Evolutionary conservation across 768 basidiomycete species (phyloP).

Genomic region (Leccinum subtestaceum): DNA sequence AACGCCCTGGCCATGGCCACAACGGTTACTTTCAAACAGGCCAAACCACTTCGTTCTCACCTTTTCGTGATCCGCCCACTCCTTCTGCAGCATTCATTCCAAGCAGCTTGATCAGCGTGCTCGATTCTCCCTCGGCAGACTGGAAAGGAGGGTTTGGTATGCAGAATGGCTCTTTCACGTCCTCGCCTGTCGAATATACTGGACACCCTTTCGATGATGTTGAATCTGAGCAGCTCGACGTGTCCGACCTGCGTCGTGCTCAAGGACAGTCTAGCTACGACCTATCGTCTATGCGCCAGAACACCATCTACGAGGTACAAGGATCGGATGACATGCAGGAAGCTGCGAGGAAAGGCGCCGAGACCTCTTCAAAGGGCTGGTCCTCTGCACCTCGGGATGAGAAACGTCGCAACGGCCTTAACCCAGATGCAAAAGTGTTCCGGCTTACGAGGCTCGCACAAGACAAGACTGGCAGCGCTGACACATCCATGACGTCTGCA

Average conservation of each 20-base stretch:
- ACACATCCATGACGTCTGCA: constrained; percentile 8
- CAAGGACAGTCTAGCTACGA: constrained; percentile 16
- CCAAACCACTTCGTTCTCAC: constrained; percentile 43
- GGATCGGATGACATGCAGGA: constrained; percentile 16
- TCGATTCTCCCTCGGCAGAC: constrained; percentile 55
- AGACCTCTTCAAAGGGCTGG: constrained; percentile 44
- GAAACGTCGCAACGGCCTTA: constrained; percentile 65
- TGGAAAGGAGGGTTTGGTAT: constrained; percentile 38
- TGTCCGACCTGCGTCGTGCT: constrained; percentile 42
- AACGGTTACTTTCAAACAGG: constrained; percentile 15
- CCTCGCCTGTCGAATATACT: constrained; percentile 43
- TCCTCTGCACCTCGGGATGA: constrained; percentile 43
- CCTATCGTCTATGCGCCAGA: constrained; percentile 24
- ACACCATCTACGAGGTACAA: constrained; percentile 35
- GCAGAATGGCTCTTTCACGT: constrained; percentile 28
- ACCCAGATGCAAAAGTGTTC: constrained; percentile 86
- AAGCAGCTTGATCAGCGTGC: constrained; percentile 43
- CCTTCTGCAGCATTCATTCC: constrained; percentile 54
- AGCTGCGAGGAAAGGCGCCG: constrained; percentile 9
- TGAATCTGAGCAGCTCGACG: constrained; percentile 43
- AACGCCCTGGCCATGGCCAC: constrained; percentile 12
- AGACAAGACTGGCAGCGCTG: constrained; percentile 11
- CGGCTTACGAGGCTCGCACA: constrained; percentile 41
- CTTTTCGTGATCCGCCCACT: constrained; percentile 45
- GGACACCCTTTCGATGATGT: constrained; percentile 23